These are phyloP conservation scores for Ophiostoma fasciatum DNA, from an alignment of 2,329 filamentous ascomycete species.

Conservation along the genomic window DNA sequence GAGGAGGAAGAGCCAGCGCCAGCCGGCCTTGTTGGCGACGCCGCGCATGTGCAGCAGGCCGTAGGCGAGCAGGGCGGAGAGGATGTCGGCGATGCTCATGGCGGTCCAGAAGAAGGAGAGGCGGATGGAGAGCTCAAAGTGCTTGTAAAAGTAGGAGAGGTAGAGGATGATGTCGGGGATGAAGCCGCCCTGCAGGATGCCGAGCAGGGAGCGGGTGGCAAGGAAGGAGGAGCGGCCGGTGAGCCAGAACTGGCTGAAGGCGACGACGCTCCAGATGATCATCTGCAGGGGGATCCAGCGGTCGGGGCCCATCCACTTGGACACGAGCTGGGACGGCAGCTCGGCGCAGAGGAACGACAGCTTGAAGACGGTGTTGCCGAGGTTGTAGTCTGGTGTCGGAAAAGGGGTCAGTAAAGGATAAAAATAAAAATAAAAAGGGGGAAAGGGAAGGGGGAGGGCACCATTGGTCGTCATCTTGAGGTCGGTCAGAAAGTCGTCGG, in stretches of 20 bases:
- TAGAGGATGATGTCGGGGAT: constrained; percentile 30
- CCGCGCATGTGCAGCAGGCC: constrained; percentile 27
- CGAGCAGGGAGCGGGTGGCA: constrained; percentile 23
- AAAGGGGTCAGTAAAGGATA: background rate
- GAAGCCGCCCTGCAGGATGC: constrained; percentile 30
- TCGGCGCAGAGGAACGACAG: constrained; percentile 38
- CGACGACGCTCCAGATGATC: constrained; percentile 38
- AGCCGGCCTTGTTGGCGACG: constrained; percentile 20
- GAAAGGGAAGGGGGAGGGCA: too few species aligned
- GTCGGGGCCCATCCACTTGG: constrained; percentile 42
- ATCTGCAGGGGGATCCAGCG: constrained; percentile 47
- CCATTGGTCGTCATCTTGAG: constrained; percentile 29
- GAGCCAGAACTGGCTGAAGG: constrained; percentile 30
- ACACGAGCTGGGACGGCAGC: constrained; percentile 45
- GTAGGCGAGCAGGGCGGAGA: constrained; percentile 24
- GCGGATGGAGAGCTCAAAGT: constrained; percentile 23
- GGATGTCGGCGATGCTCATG: constrained; percentile 25
- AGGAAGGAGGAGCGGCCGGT: constrained; percentile 24
- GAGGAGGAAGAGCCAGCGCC: constrained; percentile 40
- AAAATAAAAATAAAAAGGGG: background rate
- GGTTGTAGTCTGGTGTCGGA: constrained; percentile 25
- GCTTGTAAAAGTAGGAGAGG: constrained; percentile 30
- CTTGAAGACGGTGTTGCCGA: constrained; percentile 34
- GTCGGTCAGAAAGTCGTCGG: constrained; percentile 31
- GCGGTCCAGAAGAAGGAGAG: constrained; percentile 27